phyloP scores from a whole-genome alignment of 164 flowering plant species.

The Berberis vulgaris region DNA sequence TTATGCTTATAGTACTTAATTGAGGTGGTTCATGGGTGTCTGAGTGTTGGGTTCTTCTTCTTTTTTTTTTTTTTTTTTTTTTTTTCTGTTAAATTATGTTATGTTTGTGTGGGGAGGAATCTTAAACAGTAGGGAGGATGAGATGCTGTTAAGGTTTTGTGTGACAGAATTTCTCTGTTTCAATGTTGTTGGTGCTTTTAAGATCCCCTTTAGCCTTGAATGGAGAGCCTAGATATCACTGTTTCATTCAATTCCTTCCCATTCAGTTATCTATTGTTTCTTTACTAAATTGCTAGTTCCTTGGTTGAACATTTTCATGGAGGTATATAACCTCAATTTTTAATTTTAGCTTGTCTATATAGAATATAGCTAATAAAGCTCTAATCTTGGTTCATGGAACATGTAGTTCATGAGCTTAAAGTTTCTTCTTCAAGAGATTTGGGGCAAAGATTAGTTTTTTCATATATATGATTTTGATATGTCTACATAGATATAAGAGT shows the following conservation, averaged over 20 bases:
- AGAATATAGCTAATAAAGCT: no score
- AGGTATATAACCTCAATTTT: no score
- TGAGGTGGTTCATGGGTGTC: background rate
- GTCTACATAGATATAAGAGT: no score
- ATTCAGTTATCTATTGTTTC: background rate
- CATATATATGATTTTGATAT: background rate
- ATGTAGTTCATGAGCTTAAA: background rate
- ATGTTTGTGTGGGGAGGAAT: slow-evolving; percentile 4
- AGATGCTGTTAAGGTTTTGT: slow-evolving; percentile 12
- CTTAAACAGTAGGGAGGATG: slow-evolving; percentile 2
- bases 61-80: background rate
- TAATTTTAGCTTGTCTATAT: no score
- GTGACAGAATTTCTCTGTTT: slow-evolving; percentile 12
- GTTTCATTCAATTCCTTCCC: background rate
- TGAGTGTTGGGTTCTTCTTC: background rate
- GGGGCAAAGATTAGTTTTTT: background rate
- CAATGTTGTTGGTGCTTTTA: slow-evolving; percentile 11
- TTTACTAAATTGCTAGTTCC: background rate
- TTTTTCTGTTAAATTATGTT: background rate
- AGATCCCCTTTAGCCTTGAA: slow-evolving; percentile 12
- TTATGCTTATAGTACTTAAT: background rate
- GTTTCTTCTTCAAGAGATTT: background rate
- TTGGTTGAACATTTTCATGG: background rate
- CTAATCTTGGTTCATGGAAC: no score
- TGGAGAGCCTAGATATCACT: slow-evolving; percentile 1